These are phyloP conservation scores for Metschnikowia amazonensis DNA, from an alignment of 805 yeast genomes.

Conservation along the genomic window DNA sequence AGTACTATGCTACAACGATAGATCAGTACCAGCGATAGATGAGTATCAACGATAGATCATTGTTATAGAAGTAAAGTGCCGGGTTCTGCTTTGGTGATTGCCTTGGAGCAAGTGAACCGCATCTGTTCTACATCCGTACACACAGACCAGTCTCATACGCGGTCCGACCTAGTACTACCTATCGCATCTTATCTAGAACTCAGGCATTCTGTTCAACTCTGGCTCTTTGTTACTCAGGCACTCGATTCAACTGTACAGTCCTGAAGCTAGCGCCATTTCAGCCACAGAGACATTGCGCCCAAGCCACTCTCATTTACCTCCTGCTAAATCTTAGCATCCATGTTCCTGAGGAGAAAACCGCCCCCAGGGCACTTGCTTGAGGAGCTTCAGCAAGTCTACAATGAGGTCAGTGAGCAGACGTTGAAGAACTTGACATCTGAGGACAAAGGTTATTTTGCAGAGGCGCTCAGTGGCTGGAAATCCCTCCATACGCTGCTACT, in stretches of 20 bases:
- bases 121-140: background rate
- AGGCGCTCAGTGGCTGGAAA: constrained; percentile 71
- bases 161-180: background rate
- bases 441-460: constrained; percentile 47
- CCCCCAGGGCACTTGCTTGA: constrained; percentile 49
- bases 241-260: too few species aligned
- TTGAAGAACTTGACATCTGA: constrained; percentile 56
- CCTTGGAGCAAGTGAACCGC: background rate
- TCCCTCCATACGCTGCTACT: constrained; percentile 59
- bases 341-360: constrained; percentile 58
- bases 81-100: too few species aligned
- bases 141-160: background rate
- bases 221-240: too few species aligned
- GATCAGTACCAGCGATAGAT: too few species aligned
- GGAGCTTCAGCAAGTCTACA: constrained; percentile 56
- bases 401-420: constrained; percentile 58
- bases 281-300: background rate
- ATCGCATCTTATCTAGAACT: background rate
- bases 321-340: constrained; percentile 16
- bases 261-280: background rate
- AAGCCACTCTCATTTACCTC: background rate
- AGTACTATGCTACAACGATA: too few species aligned
- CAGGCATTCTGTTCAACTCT: background rate
- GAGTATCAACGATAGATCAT: too few species aligned
- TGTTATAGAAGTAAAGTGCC: too few species aligned